Base-by-base conservation (phyloP, 1,284 basidiomycete species). In the Trametes versicolor region DNA sequence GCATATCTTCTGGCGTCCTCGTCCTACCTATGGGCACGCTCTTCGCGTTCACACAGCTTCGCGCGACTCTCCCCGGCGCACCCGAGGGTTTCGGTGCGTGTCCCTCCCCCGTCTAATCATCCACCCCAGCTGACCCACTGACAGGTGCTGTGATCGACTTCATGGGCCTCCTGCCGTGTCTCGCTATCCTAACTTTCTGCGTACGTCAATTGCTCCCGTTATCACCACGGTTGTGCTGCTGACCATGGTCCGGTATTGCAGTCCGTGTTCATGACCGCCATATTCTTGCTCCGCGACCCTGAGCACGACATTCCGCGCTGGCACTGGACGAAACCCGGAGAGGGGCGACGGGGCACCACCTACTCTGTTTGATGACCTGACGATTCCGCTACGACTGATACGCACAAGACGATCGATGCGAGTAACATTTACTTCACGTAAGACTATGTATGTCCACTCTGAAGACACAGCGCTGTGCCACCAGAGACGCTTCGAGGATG, bases 11-110 rank as follows among this genome's bases (percentile, higher is more conserved):
- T 6, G 68, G 65, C 8, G 62, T 74, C 13, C 68, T 73, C 21
- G 69, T 71, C 6, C 37, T 73, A 19, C 71, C 72, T 1, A 65
- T 71, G 34, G 69, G 70, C 10, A 70, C 71, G 4, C 65, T 74
- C 37, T 73, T 73, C 58, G 72, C 72, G 12, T 74, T 73, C 59
- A 73, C 70, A 2, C 66, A 70, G 39, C 65, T 74, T 17, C 71
- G 72, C 13, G 25, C 51, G 8, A 74, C 70, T 15, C 59, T 74
- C 8, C 72, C 72, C 1, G 70, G 70, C 4, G 72, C 72, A 2
- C 71, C 70, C 2, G 53, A 54, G 23, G 70, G 70, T 4, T 74
- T 74, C 37, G 71, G 71, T 74, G 51, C 57, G 15, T 4, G 39
- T 12, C 25, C 3, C 15, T 2, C 29, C 25, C 45, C 3, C 3